These are phyloP conservation scores for Jackrogersella multiformis DNA, from an alignment of 495 filamentous ascomycete genomes.

Conservation along the genomic window DNA sequence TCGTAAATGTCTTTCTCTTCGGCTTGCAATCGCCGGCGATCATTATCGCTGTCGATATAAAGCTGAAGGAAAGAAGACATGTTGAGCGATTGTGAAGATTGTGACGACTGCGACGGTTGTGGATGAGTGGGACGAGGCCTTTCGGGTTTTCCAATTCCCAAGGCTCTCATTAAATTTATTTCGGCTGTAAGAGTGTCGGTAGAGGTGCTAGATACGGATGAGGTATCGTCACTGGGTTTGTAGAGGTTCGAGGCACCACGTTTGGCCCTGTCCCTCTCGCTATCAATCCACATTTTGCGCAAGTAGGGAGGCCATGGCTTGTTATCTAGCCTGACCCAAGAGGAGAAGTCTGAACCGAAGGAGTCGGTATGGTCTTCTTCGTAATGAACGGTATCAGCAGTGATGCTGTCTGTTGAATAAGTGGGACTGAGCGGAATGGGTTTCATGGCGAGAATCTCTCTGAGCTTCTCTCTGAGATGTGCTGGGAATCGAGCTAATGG, in stretches of 20 bases:
- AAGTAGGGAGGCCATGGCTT: constrained; percentile 16
- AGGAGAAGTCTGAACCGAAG: constrained; percentile 11
- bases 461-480: constrained; percentile 1
- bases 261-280: background rate
- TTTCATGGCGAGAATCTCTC: constrained; percentile 16
- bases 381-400: constrained; percentile 19
- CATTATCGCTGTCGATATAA: constrained; percentile 12
- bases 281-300: constrained; percentile 3
- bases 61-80: constrained; percentile 25
- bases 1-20: background rate
- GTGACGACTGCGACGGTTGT: too few relatives aligned
- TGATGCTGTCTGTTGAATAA: background rate
- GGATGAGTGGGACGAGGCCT: too few relatives aligned
- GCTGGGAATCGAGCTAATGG: constrained; percentile 13
- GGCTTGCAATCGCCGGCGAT: constrained; percentile 1
- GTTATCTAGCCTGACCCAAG: constrained; percentile 17
- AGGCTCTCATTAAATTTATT: background rate
- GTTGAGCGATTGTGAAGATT: background rate
- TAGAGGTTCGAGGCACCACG: background rate
- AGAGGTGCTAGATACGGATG: constrained; percentile 1
- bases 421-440: background rate
- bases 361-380: constrained; percentile 15
- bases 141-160: too few relatives aligned
- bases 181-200: background rate
- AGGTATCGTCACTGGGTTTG: background rate